Conservation (phyloP, 306 rosid species). For the Vigna radiata region DNA sequence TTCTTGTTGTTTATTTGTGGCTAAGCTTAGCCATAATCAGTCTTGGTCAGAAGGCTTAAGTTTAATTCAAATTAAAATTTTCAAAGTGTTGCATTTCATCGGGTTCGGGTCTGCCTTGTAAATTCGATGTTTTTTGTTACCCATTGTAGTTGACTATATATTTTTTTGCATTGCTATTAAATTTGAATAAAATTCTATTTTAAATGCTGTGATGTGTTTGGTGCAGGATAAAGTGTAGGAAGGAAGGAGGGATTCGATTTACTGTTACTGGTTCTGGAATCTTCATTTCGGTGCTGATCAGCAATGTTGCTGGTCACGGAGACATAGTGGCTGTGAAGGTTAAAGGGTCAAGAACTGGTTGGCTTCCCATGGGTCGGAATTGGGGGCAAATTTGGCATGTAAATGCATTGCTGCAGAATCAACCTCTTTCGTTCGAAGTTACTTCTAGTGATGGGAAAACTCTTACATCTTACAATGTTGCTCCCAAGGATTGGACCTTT, state of each 20-base stretch:
- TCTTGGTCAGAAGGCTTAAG: not conserved
- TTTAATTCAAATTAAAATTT: not conserved
- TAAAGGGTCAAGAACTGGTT: conserved; percentile 93
- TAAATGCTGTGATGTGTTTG: conserved; percentile 35
- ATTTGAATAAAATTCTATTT: not conserved
- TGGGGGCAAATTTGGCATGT: conserved; percentile 99
- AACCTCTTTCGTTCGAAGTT: conserved; percentile 91
- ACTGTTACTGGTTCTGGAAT: conserved; percentile 74
- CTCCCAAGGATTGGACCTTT: conserved; percentile 84
- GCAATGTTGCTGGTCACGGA: conserved; percentile 91
- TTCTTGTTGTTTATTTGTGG: not conserved
- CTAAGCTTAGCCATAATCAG: not conserved
- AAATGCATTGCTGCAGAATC: conserved; percentile 76
- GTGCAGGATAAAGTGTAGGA: conserved; percentile 87
- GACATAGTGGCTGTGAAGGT: conserved; percentile 76
- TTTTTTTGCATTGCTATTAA: not conserved
- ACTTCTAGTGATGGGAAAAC: conserved; percentile 72
- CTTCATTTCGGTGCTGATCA: conserved; percentile 80
- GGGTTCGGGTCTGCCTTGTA: no score
- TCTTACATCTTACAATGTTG: conserved; percentile 77
- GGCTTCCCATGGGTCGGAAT: conserved; percentile 97
- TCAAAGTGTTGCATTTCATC: not conserved
- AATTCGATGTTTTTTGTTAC: not conserved
- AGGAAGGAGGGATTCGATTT: conserved; percentile 86
- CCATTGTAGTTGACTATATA: not conserved